These are phyloP conservation scores for Coniferiporia weirii DNA, from an alignment of 1,284 basidiomycete genomes.

Conservation along the genomic window DNA sequence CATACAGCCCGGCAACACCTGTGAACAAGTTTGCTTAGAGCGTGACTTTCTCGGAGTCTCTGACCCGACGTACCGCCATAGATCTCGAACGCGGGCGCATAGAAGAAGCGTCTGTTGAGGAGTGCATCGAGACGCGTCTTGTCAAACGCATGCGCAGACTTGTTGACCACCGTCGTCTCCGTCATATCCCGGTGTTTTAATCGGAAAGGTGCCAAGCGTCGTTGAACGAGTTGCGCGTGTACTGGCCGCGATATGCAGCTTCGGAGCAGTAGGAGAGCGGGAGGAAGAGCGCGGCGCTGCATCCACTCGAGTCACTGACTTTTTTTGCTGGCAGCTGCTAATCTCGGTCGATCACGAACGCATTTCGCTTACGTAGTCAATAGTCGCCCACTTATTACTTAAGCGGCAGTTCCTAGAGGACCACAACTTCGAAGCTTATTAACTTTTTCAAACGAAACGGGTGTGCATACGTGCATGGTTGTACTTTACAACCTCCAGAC, in stretches of 20 bases:
- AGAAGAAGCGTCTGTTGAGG: slow-evolving; percentile 94
- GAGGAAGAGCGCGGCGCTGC: slow-evolving; percentile 1
- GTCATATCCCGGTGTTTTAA: slow-evolving; percentile 21
- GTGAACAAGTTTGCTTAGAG: slow-evolving; percentile 17
- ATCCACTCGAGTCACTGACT: slow-evolving; percentile 12
- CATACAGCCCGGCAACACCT: slow-evolving; percentile 95
- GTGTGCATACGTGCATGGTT: too few species aligned
- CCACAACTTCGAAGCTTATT: too few species aligned
- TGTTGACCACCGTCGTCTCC: slow-evolving; percentile 61
- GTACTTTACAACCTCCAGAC: too few species aligned
- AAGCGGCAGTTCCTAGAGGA: too few species aligned
- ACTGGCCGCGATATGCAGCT: not conserved
- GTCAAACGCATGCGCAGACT: slow-evolving; percentile 85
- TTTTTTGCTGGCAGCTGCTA: slow-evolving; percentile 1
- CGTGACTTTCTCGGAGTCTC: not conserved
- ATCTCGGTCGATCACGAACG: slow-evolving; percentile 5
- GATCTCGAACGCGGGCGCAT: slow-evolving; percentile 97
- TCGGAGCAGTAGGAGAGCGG: not conserved
- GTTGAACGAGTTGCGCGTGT: not conserved
- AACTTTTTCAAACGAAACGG: too few species aligned
- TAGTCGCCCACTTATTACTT: not conserved
- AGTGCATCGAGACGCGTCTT: slow-evolving; percentile 84
- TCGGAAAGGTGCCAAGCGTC: not conserved
- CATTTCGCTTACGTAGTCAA: not conserved
- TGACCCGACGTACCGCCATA: slow-evolving; percentile 72